Conservation (phyloP, 1,284 basidiomycete species). For the Prillingera fragicola region DNA sequence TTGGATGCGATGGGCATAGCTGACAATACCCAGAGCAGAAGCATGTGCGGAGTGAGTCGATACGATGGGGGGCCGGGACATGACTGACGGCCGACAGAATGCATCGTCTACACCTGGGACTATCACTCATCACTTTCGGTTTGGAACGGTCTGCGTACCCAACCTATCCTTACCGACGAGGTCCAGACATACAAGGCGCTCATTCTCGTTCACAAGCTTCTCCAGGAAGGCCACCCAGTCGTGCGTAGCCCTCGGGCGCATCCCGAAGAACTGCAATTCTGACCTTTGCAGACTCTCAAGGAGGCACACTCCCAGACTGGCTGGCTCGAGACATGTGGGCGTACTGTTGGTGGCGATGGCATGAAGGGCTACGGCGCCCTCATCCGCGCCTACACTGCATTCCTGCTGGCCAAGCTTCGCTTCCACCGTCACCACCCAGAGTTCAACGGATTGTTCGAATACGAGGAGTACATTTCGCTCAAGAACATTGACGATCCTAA, state of each 20-base stretch:
- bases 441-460: conserved; percentile 94
- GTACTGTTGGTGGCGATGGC: conserved; percentile 76
- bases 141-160: conserved; percentile 90
- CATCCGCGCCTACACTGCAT: conserved; percentile 89
- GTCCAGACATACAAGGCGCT: conserved; percentile 94
- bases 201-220: conserved; percentile 89
- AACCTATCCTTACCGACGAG: conserved; percentile 90
- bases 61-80: not conserved
- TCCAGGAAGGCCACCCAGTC: conserved; percentile 90
- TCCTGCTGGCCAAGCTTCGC: conserved; percentile 86
- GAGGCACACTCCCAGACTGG: conserved; percentile 93
- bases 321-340: conserved; percentile 90
- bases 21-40: conserved; percentile 70
- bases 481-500: conserved; percentile 97
- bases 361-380: conserved; percentile 79
- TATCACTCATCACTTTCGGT: conserved; percentile 95
- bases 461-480: conserved; percentile 91
- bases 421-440: conserved; percentile 90
- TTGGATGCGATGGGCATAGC: not conserved
- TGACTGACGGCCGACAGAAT: conserved; percentile 57
- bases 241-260: conserved; percentile 48
- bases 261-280: not conserved
- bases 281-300: conserved; percentile 66
- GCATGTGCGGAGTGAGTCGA: conserved; percentile 81
- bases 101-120: conserved; percentile 97